These are phyloP conservation scores for Selenicereus undatus DNA, from an alignment of 148 eudicot species.

Conservation along the genomic window DNA sequence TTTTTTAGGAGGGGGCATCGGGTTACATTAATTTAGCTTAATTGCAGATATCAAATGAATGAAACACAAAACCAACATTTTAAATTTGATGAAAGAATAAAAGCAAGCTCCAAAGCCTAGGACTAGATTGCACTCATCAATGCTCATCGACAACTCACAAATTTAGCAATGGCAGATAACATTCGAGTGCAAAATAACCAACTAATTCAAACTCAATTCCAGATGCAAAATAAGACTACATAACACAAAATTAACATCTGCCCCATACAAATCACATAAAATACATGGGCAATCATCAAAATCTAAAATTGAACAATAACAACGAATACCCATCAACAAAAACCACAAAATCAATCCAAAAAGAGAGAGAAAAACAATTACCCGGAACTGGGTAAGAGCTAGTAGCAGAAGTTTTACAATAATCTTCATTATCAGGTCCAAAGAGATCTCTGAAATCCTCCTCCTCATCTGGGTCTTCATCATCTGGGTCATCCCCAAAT, in stretches of 20 bases:
- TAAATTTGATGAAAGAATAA: not conserved
- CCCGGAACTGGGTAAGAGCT: conserved; percentile 86
- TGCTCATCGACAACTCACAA: conserved; percentile 1
- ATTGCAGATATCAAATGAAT: not conserved
- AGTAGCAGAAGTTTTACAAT: conserved; percentile 53
- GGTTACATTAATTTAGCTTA: not conserved
- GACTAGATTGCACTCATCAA: not conserved
- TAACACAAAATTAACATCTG: not conserved
- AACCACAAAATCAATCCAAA: conserved; percentile 1
- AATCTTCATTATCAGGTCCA: conserved; percentile 90
- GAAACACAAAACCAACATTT: not conserved
- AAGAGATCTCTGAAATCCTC: conserved; percentile 67
- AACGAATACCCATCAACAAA: conserved; percentile 13
- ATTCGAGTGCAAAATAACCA: not conserved
- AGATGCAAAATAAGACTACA: not conserved
- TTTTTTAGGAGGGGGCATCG: not conserved
- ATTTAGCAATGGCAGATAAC: not conserved
- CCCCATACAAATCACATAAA: not conserved
- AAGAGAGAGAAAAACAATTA: conserved; percentile 11
- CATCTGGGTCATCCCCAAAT: conserved; percentile 38
- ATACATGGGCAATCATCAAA: conserved; percentile 3
- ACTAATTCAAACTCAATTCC: conserved; percentile 4
- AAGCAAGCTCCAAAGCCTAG: not conserved
- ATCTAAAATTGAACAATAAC: conserved; percentile 15
- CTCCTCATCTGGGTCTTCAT: conserved; percentile 28